A percentile compares a stretch with the other conserved stretches of the same genome.
Evolutionary conservation across 176 grass and related monocot species (phyloP).

Genomic region (Oryza meyeriana): DNA sequence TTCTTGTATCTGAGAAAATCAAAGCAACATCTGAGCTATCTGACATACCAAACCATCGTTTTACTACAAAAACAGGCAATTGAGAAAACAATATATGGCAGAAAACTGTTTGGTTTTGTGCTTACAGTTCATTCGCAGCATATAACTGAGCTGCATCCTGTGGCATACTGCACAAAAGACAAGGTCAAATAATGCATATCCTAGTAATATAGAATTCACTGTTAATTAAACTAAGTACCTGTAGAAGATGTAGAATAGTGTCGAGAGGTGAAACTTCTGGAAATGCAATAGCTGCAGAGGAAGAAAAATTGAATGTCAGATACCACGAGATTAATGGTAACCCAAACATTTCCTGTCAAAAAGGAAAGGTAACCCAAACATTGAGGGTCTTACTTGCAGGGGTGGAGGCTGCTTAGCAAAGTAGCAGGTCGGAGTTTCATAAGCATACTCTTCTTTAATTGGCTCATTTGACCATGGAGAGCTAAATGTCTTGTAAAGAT

Average conservation of each 20-base stretch:
- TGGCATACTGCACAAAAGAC: constrained; percentile 78
- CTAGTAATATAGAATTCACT: constrained; percentile 6
- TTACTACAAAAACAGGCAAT: background rate
- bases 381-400: constrained; percentile 57
- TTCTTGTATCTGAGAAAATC: constrained; percentile 55
- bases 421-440: constrained; percentile 75
- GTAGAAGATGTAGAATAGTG: constrained; percentile 94
- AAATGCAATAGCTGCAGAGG: constrained; percentile 68
- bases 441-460: constrained; percentile 75
- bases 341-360: background rate
- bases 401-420: constrained; percentile 64
- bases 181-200: constrained; percentile 27
- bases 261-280: constrained; percentile 64
- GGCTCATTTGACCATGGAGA: constrained; percentile 87
- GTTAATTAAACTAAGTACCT: constrained; percentile 55
- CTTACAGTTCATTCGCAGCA: constrained; percentile 91
- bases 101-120: background rate
- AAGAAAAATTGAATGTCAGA: constrained; percentile 33
- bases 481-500: constrained; percentile 91
- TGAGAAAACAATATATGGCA: background rate
- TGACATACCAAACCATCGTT: background rate
- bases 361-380: background rate
- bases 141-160: constrained; percentile 89
- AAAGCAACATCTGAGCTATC: constrained; percentile 4
- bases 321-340: background rate